Evolutionary conservation across 1,284 basidiomycete species (phyloP), one percentile per base, ranked within the genome.

Genomic region (Xanthoconium separans): DNA sequence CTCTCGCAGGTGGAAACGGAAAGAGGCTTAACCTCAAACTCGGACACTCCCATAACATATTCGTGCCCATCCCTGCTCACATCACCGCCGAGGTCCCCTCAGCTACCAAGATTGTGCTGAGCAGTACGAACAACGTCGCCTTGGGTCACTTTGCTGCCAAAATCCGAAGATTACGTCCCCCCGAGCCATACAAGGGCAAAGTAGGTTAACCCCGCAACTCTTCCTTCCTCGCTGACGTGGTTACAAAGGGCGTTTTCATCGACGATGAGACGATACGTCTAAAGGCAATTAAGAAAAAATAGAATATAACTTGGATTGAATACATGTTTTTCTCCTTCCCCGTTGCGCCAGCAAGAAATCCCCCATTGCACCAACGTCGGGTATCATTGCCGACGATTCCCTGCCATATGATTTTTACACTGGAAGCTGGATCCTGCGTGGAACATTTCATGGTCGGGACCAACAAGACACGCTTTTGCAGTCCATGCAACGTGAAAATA

Each of bases 171-270:
- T 91, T 87, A 77, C 83, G 96, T 61, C 89, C 87, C 63, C 96
- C 96, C 15, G 97, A 99, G 70, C 95, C 95, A 20, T 99, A 98
- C 77, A 95, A 98, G 76, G 95, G 94, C 64, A 95, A 97, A 82
- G 93, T 93, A 66, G 54, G 87, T 74, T 43, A 5, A 58, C 11
- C n/a, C 51, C 2, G 7, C 13, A 11, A 22, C 7, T 53, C 36
- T 50, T 47, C 4, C 43, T 53, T 51, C 37, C 33, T 54, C 20
- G 18, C 59, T 51, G 44, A 61, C 49, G 53, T 51, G 39, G 54
- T 39, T 51, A 36, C 10, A 22, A 58, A 95, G 88, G 95, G 95
- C 57, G 87, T 98, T 60, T 97, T 98, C 70, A 85, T 98, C 47
- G 90, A 89, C 30, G 82, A 85, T 61, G 95, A 98, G 74, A 89